phyloP scores from a whole-genome alignment of 2,329 filamentous ascomycete species.

The Colletotrichum eleusines region DNA sequence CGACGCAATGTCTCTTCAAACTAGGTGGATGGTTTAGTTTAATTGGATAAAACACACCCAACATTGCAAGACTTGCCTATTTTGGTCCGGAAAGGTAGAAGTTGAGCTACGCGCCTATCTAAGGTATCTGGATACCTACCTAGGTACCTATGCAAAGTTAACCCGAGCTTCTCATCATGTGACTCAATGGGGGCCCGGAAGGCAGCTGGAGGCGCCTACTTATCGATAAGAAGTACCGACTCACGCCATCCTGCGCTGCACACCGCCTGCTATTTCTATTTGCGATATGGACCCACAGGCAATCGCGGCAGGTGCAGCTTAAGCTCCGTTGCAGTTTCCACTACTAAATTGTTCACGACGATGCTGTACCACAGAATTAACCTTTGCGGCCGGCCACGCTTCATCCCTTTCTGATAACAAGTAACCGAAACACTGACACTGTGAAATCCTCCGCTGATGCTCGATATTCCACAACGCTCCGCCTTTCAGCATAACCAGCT shows the following conservation, averaged over 20 bases:
- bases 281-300: background rate
- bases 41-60: conserved; percentile 12
- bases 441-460: background rate
- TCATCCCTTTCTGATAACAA: background rate
- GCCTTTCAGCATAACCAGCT: conserved; percentile 14
- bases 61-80: conserved; percentile 26
- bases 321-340: conserved; percentile 38
- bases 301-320: conserved; percentile 21
- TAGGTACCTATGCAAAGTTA: background rate
- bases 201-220: background rate
- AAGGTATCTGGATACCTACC: too few relatives aligned
- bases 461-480: conserved; percentile 1
- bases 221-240: conserved; percentile 5
- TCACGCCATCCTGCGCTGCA: background rate
- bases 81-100: conserved; percentile 21
- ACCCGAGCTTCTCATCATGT: conserved; percentile 15
- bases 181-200: background rate
- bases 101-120: background rate
- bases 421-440: background rate
- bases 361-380: conserved; percentile 23
- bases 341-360: conserved; percentile 10
- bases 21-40: background rate
- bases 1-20: background rate
- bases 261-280: conserved; percentile 28
- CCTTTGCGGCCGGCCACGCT: conserved; percentile 11